phyloP scores from a whole-genome alignment of 1,139 yeast species.

The Pichia sorboxylosa region DNA sequence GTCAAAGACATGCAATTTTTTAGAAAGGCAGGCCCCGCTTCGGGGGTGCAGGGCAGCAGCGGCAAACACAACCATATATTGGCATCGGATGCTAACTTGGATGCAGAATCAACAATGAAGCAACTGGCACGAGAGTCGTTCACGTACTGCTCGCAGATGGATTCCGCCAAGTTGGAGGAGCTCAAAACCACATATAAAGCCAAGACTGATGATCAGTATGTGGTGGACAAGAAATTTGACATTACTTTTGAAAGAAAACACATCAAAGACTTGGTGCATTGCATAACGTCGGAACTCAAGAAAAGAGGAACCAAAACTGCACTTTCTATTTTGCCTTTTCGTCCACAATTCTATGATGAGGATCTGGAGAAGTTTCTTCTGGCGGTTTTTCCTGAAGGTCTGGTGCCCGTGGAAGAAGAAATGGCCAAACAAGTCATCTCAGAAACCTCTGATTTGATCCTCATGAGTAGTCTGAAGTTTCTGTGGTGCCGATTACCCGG shows the following conservation, averaged over 20 bases:
- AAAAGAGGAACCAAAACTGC: slow-evolving; percentile 46
- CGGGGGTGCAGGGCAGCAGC: too few relatives aligned
- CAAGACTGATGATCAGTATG: slow-evolving; percentile 19
- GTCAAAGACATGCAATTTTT: too few relatives aligned
- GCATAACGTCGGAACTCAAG: slow-evolving; percentile 55
- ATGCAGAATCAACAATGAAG: not conserved
- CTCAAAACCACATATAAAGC: slow-evolving; percentile 16
- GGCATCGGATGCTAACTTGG: not conserved
- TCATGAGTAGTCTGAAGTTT: slow-evolving; percentile 65
- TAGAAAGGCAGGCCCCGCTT: too few relatives aligned
- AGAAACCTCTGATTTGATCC: slow-evolving; percentile 50
- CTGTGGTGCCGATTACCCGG: slow-evolving; percentile 81
- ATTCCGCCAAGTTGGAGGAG: slow-evolving; percentile 13
- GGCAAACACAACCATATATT: too few relatives aligned
- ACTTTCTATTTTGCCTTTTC: slow-evolving; percentile 54
- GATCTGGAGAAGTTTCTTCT: slow-evolving; percentile 43
- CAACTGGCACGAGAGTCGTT: slow-evolving; percentile 22
- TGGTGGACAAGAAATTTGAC: slow-evolving; percentile 15
- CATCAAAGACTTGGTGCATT: slow-evolving; percentile 51
- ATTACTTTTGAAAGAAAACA: slow-evolving; percentile 50
- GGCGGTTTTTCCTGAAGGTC: slow-evolving; percentile 38
- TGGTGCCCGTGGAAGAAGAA: slow-evolving; percentile 28
- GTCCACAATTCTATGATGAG: slow-evolving; percentile 49
- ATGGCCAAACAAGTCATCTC: slow-evolving; percentile 29
- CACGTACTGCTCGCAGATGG: slow-evolving; percentile 19